Evolutionary conservation across 306 rosid genomes (phyloP).

Genomic region (Luffa acutangula): DNA sequence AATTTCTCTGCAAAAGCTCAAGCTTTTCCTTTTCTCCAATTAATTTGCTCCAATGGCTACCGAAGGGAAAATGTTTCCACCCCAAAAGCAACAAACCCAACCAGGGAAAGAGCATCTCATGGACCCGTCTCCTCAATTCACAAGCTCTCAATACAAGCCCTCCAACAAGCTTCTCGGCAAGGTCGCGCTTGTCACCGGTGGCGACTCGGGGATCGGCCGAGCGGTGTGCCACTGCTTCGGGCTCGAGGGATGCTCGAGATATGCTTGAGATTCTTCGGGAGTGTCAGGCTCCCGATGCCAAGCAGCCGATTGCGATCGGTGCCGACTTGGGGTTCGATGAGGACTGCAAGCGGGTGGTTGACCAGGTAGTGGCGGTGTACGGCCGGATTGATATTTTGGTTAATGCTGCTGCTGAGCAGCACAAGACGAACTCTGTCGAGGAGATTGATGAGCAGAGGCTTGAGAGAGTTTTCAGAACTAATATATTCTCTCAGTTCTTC

Average conservation of each 20-base stretch:
- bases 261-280: constrained; percentile 27
- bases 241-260: constrained; percentile 39
- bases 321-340: constrained; percentile 40
- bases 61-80: constrained; percentile 28
- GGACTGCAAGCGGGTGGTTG: constrained; percentile 32
- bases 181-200: constrained; percentile 60
- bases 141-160: constrained; percentile 26
- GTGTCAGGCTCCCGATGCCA: constrained; percentile 24
- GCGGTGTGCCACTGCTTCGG: constrained; percentile 33
- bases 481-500: constrained; percentile 47
- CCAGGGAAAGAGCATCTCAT: constrained; percentile 49
- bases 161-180: constrained; percentile 51
- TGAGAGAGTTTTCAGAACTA: constrained; percentile 43
- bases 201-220: constrained; percentile 56
- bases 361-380: constrained; percentile 26
- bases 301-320: constrained; percentile 35
- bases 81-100: constrained; percentile 37
- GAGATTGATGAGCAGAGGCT: constrained; percentile 31
- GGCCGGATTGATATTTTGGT: constrained; percentile 43
- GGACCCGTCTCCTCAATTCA: constrained; percentile 39
- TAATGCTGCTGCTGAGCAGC: constrained; percentile 46
- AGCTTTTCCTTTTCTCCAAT: background rate
- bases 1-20: background rate
- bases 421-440: constrained; percentile 15
- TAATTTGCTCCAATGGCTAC: constrained; percentile 15